Percentiles rank a stretch among this genome's conserved stretches.
Evolutionary conservation across 352 stramenopile genomes (phyloP).

Genomic region (Globisporangium orthogonon): DNA sequence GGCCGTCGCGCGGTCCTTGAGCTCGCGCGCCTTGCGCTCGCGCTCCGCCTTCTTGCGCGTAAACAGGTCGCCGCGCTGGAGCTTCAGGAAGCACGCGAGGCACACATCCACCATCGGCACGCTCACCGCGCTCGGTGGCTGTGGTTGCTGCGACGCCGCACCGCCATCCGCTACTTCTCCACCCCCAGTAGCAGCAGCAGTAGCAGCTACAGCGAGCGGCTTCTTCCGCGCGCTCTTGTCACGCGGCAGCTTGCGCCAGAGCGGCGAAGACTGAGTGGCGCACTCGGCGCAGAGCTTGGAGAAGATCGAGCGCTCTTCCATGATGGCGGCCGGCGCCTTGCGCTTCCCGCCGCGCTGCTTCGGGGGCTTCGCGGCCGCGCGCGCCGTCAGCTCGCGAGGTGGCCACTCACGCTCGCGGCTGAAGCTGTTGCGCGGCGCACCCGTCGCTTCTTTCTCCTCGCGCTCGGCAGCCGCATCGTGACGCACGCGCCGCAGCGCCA

Average conservation of each 20-base stretch:
- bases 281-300: conserved; percentile 38
- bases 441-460: conserved; percentile 12
- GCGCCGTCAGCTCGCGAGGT: conserved; percentile 67
- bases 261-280: conserved; percentile 46
- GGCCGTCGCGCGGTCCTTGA: conserved; percentile 16
- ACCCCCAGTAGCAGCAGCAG: not conserved
- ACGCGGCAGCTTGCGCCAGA: conserved; percentile 42
- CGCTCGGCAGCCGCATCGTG: conserved; percentile 17
- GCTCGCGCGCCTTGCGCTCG: conserved; percentile 21
- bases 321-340: conserved; percentile 44
- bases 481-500: conserved; percentile 30
- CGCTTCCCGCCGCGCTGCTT: conserved; percentile 44
- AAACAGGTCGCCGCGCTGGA: conserved; percentile 60
- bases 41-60: conserved; percentile 44
- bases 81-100: conserved; percentile 63
- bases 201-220: too few species aligned
- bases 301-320: conserved; percentile 32
- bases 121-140: not conserved
- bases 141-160: not conserved
- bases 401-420: conserved; percentile 70
- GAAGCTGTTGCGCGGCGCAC: conserved; percentile 18
- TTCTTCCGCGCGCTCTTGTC: not conserved
- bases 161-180: not conserved
- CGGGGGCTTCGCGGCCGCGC: conserved; percentile 35
- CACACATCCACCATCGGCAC: conserved; percentile 46